Base-by-base conservation (phyloP, 2,329 filamentous ascomycete species). In the Dryadomyces sulphureus region DNA sequence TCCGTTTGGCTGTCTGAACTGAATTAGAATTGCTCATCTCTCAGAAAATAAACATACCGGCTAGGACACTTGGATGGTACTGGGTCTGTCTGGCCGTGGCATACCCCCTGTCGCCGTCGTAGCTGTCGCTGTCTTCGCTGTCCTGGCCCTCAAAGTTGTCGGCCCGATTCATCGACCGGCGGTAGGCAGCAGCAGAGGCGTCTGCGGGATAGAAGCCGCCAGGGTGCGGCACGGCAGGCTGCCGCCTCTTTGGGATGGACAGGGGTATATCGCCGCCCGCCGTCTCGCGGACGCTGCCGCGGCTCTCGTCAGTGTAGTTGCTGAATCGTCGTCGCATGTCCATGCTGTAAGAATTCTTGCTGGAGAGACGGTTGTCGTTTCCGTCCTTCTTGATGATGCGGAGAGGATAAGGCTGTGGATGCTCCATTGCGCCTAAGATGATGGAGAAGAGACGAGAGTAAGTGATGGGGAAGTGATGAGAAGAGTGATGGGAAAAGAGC, bases 241-340 rank as follows among this genome's bases (percentile, higher is more conserved):
- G 51, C 43, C 62, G 58, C 48, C 54, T 60, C 53, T 67, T 68
- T 40, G 58, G 56, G 4, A 67, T 49, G 2, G 57, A 56, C 48
- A 66, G 46, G n/a, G 57, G 54, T 34, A 46, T 50, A 9, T 60
- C 50, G 30, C 41, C 48, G 9, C 50, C 56, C 4, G 49, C 46
- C 1, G 46, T 45, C n/a, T 55, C 60, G 0, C 54, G 47, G 3
- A 47, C 49, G 50, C 56, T 62, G 34, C 49, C 53, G 19, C 54
- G 46, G 51, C 55, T 56, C 36, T 52, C 52, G 25, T 60, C 49
- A 1, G 57, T 62, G 14, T 45, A 45, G 17, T 49, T 45, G 48
- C 57, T 60, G 34, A 41, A 41, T 22, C 21, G 45, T 20, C 50
- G 44, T 17, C 4, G 20, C 5, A n/a, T 19, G 12, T 35, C n/a